Base-by-base conservation (phyloP, 306 rosid genomes). In the Echinosophora koreensis region DNA sequence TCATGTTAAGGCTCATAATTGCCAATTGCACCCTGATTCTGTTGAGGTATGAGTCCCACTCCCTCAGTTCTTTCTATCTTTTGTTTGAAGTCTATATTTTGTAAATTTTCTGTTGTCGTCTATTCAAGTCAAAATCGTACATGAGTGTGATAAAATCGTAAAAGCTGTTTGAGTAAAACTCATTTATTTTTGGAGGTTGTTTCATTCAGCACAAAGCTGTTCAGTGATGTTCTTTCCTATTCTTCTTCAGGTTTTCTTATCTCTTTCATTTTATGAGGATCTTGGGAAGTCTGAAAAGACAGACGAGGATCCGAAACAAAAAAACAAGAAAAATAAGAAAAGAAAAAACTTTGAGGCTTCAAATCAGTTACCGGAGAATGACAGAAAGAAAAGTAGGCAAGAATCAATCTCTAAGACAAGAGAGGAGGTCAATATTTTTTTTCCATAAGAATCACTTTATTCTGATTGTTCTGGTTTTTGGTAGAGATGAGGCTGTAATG, bases 1-100 rank as follows among this genome's bases (percentile, higher is more conserved):
- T 80, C 82, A 66, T 57, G 97, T 92, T 67, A 92, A 95, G 87
- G 97, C 78, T 82, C 81, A 88, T 65, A 85, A 89, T 75, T 95
- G 98, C 73, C 96, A 90, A 62, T 44, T 91, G 83, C 97, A 91
- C 67, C 96, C 97, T 58, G 98, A 92, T 85, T 86, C 86, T 17
- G 49, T 95, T 61, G 96, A 95, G 88, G 99, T 82, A 74, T 56
- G 80, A 66, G 67, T 27, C 17, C 42, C 62, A 38, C 55, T 13
- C 37, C 59, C 14, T 37, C 39, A 7, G 9, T 14, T 58, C 30
- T 0, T 52, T 12, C 7, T 63, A 57, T 47, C 5, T 32, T 75
- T 41, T 67, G 52, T 69, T 65, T 58, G 52, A 66, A 64, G 35
- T 49, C 46, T 74, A 34, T 46, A 13, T 73, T 52, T 44, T 7